Base-by-base conservation (phyloP, 208 protist genomes). In the Trypanosoma rangeli region DNA sequence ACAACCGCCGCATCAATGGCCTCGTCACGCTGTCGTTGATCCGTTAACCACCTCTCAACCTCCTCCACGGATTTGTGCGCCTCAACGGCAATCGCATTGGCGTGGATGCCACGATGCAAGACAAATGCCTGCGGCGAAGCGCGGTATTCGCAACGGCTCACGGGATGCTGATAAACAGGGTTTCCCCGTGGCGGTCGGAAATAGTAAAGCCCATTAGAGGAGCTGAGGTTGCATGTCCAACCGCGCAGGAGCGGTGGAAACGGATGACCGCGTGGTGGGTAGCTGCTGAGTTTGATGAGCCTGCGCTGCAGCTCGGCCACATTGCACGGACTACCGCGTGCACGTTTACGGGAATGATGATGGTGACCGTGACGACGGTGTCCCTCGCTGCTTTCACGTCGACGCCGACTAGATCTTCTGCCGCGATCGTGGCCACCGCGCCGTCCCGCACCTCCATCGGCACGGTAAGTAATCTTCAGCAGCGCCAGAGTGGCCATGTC, bases 61-160 rank as follows among this genome's bases (percentile, higher is more conserved):
- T 81, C 82, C n/a, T 68, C 70, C 35, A 79, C 48, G 3, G 48
- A 31, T 39, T 70, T 72, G 15, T 71, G n/a, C 29, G 70, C 26
- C 16, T 31, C 79, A 2, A 50, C 61, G 0, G 85, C 82, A 49
- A 92, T 76, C n/a, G 67, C 85, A 20, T 79, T 73, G 22, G 64
- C 28, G 20, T 71, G 74, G 10, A 95, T 58, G 29, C 71, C 58
- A 26, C 78, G 81, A 55, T 92, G 75, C 58, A 75, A 64, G 29
- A 78, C 86, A 74, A 93, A 90, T 13, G 79, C 82, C 64, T 95
- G 90, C 26, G 90, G 87, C 0, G 87, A 68, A 31, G 78, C 80
- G 42, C 84, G 85, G 67, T 92, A 93, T 52, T 74, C 67, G 33
- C 66, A 70, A 5, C 77, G 52, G 18, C 76, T 93, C 26, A 55